Percentiles rank a stretch among this genome's conserved stretches.
These are phyloP conservation scores for Coemansia sp. DNA, from an alignment of 192 early-diverging fungal genomes.

Conservation along the genomic window DNA sequence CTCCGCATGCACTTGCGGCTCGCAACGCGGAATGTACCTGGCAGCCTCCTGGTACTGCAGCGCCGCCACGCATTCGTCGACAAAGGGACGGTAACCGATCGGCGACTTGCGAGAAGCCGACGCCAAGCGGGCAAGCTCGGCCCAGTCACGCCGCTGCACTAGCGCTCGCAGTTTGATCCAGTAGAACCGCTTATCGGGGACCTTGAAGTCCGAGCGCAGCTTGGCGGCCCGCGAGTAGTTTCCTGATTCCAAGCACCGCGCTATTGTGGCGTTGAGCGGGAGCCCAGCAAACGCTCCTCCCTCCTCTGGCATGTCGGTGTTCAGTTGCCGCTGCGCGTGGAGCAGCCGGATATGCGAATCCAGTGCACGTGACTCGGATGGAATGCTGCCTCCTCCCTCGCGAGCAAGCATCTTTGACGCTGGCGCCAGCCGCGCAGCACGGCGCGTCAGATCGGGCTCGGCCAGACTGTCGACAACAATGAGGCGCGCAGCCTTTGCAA, in stretches of 20 bases:
- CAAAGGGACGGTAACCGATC: conserved; percentile 78
- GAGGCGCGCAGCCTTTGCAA: conserved; percentile 63
- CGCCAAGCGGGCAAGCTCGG: conserved; percentile 77
- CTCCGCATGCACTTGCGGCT: conserved; percentile 57
- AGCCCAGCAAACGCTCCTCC: conserved; percentile 60
- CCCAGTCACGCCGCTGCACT: conserved; percentile 80
- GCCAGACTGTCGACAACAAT: conserved; percentile 45
- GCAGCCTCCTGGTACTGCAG: conserved; percentile 72
- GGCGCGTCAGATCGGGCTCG: conserved; percentile 53
- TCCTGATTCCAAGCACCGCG: conserved; percentile 71
- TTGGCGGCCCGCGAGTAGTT: conserved; percentile 73
- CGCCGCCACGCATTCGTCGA: conserved; percentile 76
- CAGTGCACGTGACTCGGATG: conserved; percentile 70
- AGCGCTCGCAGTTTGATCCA: conserved; percentile 87
- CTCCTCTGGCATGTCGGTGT: conserved; percentile 64
- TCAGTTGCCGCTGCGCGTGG: conserved; percentile 69
- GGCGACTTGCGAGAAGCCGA: conserved; percentile 66
- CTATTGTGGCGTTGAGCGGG: conserved; percentile 82
- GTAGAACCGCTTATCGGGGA: conserved; percentile 84
- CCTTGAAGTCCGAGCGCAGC: conserved; percentile 78
- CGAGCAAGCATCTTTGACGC: conserved; percentile 66
- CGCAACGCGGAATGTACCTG: conserved; percentile 75
- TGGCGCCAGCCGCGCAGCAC: conserved; percentile 69
- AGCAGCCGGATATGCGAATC: conserved; percentile 64
- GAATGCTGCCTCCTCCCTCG: conserved; percentile 38